Base-by-base conservation (phyloP, 495 filamentous ascomycete genomes). In the Aspergillus cavernicola region DNA sequence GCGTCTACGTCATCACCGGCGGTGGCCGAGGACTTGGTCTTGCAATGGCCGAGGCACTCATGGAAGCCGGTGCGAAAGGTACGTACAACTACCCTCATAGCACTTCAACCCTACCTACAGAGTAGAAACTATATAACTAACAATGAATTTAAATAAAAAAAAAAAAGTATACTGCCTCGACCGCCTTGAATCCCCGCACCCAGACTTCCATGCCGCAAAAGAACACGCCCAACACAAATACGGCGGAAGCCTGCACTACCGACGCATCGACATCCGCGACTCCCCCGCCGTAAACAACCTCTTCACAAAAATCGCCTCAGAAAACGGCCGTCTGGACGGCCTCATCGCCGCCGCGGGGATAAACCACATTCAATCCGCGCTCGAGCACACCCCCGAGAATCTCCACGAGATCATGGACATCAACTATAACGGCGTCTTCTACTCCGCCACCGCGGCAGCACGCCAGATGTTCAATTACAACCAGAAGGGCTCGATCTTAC, bases 281-380 rank as follows among this genome's bases (percentile, higher is more conserved):
- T 69, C 69, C n/a, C 47, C 60, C 2, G 63, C 76, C 22, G 74
- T 89, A 3, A 77, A 87, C 57, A 50, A 53, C 32, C 61, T 76
- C 15, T 79, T 88, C 28, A 66, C 64, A 9, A 48, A 59, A 3
- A 87, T 89, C 53, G 80, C 81, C 0, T 64, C 69, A 3, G 66
- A 76, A 44, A 61, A 83, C 53, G 43, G 73, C 31, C 78, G 83
- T 4, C 57, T 93, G 12, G 88, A 93, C 62, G 90, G 90, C 1
- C 66, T 93, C 24, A 81, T 95, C 54, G 88, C 88, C n/a, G 88
- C 88, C 10, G 89, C 88, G 3, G 86, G 85, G 6, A 85, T 89
- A 60, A 86, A 90, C 66, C 85, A 90, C 62, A 83, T 89, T 59
- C 84, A 84, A 8, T 62, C 77, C 4, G 85, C 87, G 0, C 70